Conservation (phyloP, 257 asterid genomes). For the Przewalskia tangutica region DNA sequence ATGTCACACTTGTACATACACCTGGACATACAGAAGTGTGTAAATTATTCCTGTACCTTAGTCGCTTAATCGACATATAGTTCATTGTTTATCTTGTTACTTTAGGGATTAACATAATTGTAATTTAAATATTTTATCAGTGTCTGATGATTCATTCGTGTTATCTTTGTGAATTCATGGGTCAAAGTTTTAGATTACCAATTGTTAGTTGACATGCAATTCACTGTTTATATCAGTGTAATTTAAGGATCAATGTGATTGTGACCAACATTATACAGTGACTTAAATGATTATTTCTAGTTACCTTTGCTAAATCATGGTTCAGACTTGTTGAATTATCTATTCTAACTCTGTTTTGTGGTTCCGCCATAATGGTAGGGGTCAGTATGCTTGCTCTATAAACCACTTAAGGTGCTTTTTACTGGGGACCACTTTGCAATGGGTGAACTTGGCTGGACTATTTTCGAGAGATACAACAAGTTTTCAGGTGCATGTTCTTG, state of each 20-base stretch:
- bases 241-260: not conserved
- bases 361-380: constrained; percentile 33
- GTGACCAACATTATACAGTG: not conserved
- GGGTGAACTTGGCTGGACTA: constrained; percentile 40
- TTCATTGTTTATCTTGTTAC: constrained; percentile 4
- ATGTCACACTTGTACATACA: constrained; percentile 46
- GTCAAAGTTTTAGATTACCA: constrained; percentile 6
- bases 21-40: constrained; percentile 64
- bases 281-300: not conserved
- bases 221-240: not conserved
- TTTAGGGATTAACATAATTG: constrained; percentile 50
- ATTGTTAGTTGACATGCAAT: not conserved
- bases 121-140: not conserved
- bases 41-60: constrained; percentile 1
- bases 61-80: not conserved
- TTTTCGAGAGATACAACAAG: constrained; percentile 39
- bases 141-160: not conserved
- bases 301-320: not conserved
- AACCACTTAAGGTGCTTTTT: constrained; percentile 43
- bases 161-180: not conserved
- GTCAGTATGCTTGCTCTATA: constrained; percentile 52
- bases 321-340: constrained; percentile 2
- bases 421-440: constrained; percentile 60
- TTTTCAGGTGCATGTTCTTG: constrained; percentile 36
- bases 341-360: constrained; percentile 1